These are phyloP conservation scores for Colletotrichum phormii DNA, from an alignment of 2,329 filamentous ascomycete species.

Conservation along the genomic window DNA sequence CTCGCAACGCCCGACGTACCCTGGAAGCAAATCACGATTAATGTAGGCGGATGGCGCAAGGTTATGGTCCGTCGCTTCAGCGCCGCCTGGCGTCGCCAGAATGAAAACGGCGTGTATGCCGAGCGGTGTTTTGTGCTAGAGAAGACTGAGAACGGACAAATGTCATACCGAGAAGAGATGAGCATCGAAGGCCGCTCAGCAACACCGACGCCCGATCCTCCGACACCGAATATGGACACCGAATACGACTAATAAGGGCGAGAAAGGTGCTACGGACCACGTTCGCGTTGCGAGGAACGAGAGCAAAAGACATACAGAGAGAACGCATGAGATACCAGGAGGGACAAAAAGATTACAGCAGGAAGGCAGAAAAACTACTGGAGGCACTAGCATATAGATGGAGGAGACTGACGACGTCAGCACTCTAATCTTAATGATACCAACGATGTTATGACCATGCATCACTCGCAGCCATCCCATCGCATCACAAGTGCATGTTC, in stretches of 20 bases:
- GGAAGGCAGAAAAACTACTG: neutral
- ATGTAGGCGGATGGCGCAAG: constrained; percentile 60
- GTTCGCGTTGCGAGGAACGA: neutral
- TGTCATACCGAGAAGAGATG: constrained; percentile 35
- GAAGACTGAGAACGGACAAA: constrained; percentile 32
- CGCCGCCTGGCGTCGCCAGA: constrained; percentile 53
- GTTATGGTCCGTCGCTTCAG: constrained; percentile 57
- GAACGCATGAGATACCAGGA: neutral
- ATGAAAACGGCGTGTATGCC: constrained; percentile 56
- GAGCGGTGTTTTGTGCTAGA: constrained; percentile 60
- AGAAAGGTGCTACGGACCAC: neutral
- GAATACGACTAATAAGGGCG: constrained; percentile 12
- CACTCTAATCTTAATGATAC: constrained; percentile 30
- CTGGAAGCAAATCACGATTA: constrained; percentile 57
- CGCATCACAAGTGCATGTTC: neutral
- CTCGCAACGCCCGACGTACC: constrained; percentile 33
- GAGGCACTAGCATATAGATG: constrained; percentile 14
- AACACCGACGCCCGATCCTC: constrained; percentile 35
- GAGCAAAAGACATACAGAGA: neutral
- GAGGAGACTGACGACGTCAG: constrained; percentile 1
- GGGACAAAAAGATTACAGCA: neutral
- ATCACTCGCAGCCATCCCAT: no score
- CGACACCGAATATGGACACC: constrained; percentile 17
- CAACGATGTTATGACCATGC: constrained; percentile 17
- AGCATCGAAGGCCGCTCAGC: constrained; percentile 35